Conservation (phyloP, 192 early-diverging fungal genomes). For the Phycomyces nitens region DNA sequence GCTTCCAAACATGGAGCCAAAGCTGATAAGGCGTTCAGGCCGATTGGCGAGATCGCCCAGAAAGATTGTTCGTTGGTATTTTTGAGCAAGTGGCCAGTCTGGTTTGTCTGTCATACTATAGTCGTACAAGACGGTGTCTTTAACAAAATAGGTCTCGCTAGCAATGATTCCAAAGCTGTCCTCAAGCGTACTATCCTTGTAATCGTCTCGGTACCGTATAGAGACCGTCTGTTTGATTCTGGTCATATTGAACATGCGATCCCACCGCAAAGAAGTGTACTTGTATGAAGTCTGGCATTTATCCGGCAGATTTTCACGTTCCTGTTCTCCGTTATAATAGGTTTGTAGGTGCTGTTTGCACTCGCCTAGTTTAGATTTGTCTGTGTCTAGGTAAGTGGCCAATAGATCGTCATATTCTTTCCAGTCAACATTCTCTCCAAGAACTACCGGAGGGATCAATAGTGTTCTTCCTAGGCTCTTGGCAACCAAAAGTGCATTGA, state of each 20-base stretch:
- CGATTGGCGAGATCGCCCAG: conserved; percentile 28
- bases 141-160: conserved; percentile 18
- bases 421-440: conserved; percentile 26
- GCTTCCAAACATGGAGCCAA: conserved; percentile 41
- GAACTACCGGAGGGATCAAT: conserved; percentile 37
- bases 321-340: background rate
- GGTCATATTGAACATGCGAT: conserved; percentile 18
- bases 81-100: background rate
- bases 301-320: background rate
- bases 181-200: conserved; percentile 3
- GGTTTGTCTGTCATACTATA: background rate
- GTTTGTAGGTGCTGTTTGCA: conserved; percentile 6
- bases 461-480: conserved; percentile 39
- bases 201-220: conserved; percentile 12
- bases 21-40: conserved; percentile 35
- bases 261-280: conserved; percentile 21
- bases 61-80: conserved; percentile 17
- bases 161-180: background rate
- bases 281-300: background rate
- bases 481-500: conserved; percentile 41
- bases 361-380: conserved; percentile 6
- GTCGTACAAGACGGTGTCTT: conserved; percentile 10
- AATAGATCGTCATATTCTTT: conserved; percentile 6
- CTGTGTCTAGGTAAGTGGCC: conserved; percentile 2
- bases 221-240: conserved; percentile 2